These are phyloP conservation scores for Zangia roseola DNA, from an alignment of 768 basidiomycete species.

Conservation along the genomic window DNA sequence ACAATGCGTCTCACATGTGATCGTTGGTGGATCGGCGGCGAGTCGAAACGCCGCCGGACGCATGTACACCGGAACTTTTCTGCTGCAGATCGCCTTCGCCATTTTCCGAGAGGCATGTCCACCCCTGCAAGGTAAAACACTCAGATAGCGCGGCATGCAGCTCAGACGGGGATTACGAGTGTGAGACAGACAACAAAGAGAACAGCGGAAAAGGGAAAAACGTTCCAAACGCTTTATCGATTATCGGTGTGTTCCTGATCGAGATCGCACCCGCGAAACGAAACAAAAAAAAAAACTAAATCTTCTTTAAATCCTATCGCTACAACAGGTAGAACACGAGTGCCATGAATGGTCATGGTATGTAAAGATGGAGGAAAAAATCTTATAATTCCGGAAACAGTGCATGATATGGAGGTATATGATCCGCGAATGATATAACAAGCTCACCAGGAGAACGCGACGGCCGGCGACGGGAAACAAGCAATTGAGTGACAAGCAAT, in stretches of 20 bases:
- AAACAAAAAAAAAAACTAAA: neutral
- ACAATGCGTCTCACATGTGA: no score
- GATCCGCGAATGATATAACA: slow-evolving; percentile 3
- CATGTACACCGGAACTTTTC: no score
- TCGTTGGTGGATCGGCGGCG: no score
- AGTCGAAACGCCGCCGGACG: no score
- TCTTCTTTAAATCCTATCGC: slow-evolving; percentile 16
- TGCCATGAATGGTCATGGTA: slow-evolving; percentile 9
- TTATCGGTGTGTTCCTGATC: no score
- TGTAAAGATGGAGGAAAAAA: neutral
- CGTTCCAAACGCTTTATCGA: no score
- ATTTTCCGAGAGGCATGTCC: no score
- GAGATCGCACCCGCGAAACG: neutral
- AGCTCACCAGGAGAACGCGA: slow-evolving; percentile 14
- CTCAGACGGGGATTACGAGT: neutral
- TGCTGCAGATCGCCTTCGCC: no score
- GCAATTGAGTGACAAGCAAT: neutral
- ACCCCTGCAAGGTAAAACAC: no score
- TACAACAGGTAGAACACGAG: slow-evolving; percentile 5
- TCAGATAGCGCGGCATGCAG: neutral
- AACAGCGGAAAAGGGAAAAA: no score
- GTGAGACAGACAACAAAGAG: no score
- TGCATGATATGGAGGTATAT: slow-evolving; percentile 4
- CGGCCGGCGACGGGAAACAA: slow-evolving; percentile 7
- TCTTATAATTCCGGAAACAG: slow-evolving; percentile 10